Evolutionary conservation across 495 filamentous ascomycete genomes (phyloP).

Genomic region (Penicillium silybi): DNA sequence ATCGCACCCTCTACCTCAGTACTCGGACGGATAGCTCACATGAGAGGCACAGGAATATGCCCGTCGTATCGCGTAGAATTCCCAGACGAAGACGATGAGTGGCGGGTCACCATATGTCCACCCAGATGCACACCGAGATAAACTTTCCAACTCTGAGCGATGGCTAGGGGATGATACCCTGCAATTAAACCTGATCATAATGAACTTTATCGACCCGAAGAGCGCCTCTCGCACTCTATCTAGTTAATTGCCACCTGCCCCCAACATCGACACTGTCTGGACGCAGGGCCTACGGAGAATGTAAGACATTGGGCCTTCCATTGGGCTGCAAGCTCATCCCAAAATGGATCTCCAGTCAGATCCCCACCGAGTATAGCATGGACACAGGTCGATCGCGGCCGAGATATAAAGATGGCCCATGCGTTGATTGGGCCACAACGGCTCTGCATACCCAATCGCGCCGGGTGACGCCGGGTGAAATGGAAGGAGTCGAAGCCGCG

Average conservation of each 20-base stretch:
- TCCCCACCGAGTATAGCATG: constrained; percentile 7
- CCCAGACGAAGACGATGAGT: constrained; percentile 3
- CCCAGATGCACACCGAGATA: constrained; percentile 6
- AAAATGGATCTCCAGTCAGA: constrained; percentile 5
- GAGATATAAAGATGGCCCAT: constrained; percentile 16
- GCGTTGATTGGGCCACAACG: constrained; percentile 23
- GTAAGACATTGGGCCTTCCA: constrained; percentile 23
- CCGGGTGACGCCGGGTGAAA: neutral
- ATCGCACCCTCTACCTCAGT: neutral
- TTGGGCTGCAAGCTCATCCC: constrained; percentile 22
- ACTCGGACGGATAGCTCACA: neutral
- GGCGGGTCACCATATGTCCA: neutral
- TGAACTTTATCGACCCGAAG: constrained; percentile 8
- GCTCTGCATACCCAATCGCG: constrained; percentile 10
- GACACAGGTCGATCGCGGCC: constrained; percentile 7
- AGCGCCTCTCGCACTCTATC: constrained; percentile 6
- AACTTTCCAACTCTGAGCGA: constrained; percentile 4
- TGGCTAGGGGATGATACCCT: constrained; percentile 11
- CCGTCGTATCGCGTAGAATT: constrained; percentile 30
- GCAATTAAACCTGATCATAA: constrained; percentile 9
- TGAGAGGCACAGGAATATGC: constrained; percentile 32
- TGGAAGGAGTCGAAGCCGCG: neutral
- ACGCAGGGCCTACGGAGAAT: constrained; percentile 5
- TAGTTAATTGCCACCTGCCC: constrained; percentile 3
- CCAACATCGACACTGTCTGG: constrained; percentile 1